Conservation (phyloP, 2,329 filamentous ascomycete genomes). For the Pseudogymnoascus sp. region DNA sequence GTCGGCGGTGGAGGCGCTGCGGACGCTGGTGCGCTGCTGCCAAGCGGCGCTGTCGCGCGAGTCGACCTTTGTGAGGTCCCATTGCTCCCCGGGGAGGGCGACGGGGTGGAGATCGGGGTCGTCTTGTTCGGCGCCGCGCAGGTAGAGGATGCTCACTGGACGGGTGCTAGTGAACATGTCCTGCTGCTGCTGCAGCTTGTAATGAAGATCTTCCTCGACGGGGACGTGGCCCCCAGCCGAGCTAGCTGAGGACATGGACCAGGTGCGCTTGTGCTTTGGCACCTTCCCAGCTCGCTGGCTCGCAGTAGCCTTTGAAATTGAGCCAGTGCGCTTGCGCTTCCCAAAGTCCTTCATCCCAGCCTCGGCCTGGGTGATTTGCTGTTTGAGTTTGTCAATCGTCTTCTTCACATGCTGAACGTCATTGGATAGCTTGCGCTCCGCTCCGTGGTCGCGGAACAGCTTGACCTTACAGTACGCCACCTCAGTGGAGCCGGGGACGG, state of each 20-base stretch:
- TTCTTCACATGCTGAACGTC: slow-evolving; percentile 94
- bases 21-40: slow-evolving; percentile 41
- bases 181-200: slow-evolving; percentile 68
- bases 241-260: slow-evolving; percentile 81
- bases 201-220: slow-evolving; percentile 66
- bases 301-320: slow-evolving; percentile 33
- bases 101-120: slow-evolving; percentile 75
- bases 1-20: slow-evolving; percentile 47
- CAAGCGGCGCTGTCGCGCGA: slow-evolving; percentile 25
- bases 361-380: slow-evolving; percentile 76
- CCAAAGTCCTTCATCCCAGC: slow-evolving; percentile 58
- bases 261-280: slow-evolving; percentile 84
- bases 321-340: slow-evolving; percentile 52
- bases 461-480: slow-evolving; percentile 96
- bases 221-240: slow-evolving; percentile 49
- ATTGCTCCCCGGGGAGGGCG: slow-evolving; percentile 54
- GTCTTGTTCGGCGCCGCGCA: slow-evolving; percentile 67
- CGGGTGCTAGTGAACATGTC: slow-evolving; percentile 85
- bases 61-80: slow-evolving; percentile 47
- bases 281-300: slow-evolving; percentile 67
- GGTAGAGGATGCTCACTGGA: slow-evolving; percentile 67
- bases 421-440: slow-evolving; percentile 89
- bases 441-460: slow-evolving; percentile 90
- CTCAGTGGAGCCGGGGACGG: slow-evolving; percentile 48
- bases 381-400: slow-evolving; percentile 90